Evolutionary conservation across 2,329 filamentous ascomycete species (phyloP).

Genomic region (Pseudogymnoascus sp.): DNA sequence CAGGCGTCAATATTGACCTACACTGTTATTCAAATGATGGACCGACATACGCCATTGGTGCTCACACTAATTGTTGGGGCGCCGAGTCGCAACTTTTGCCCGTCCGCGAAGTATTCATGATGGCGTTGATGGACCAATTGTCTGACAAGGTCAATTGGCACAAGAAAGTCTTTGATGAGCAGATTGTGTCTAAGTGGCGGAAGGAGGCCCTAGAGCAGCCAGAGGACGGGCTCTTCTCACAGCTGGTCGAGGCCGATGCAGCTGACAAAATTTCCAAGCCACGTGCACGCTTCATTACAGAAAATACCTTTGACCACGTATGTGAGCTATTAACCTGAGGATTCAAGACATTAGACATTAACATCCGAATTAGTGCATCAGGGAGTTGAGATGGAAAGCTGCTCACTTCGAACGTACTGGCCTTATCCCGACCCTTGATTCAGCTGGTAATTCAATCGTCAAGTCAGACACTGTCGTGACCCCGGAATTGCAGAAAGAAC

Average conservation of each 20-base stretch:
- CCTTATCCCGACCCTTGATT: constrained; percentile 5
- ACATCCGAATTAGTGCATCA: constrained; percentile 15
- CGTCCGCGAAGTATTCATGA: constrained; percentile 11
- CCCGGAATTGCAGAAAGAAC: constrained; percentile 30
- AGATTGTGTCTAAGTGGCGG: constrained; percentile 24
- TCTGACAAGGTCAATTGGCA: constrained; percentile 10
- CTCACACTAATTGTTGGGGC: background rate
- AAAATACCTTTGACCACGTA: constrained; percentile 1
- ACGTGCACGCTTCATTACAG: background rate
- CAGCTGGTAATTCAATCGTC: constrained; percentile 30
- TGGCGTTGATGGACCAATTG: constrained; percentile 10
- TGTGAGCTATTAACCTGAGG: background rate
- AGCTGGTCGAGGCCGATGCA: constrained; percentile 27
- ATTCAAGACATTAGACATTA: background rate
- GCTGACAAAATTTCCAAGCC: background rate
- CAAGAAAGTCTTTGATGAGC: constrained; percentile 22
- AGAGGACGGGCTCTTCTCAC: constrained; percentile 27
- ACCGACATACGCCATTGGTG: background rate
- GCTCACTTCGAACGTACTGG: constrained; percentile 16
- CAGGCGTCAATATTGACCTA: constrained; percentile 7
- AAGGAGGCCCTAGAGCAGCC: constrained; percentile 17
- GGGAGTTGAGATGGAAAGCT: constrained; percentile 22
- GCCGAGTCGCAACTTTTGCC: background rate
- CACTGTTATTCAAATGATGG: background rate
- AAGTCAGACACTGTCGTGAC: constrained; percentile 46